Percentiles rank a stretch among this genome's conserved stretches.
phyloP scores from a whole-genome alignment of 2,329 filamentous ascomycete genomes.

The Neopestalotiopsis clavispora region DNA sequence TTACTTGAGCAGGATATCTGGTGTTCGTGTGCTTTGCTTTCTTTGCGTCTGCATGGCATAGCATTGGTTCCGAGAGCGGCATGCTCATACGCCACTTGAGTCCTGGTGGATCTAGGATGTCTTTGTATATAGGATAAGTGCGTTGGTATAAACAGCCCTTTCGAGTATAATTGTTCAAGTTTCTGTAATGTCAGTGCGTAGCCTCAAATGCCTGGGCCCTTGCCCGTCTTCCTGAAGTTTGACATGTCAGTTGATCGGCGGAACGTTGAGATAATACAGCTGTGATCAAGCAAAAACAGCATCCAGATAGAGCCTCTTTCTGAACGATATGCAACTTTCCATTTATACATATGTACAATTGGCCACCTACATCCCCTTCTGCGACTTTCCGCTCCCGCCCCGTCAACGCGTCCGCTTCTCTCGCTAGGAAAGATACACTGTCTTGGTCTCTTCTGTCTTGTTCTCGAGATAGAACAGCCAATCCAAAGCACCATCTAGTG shows the following conservation, averaged over 20 bases:
- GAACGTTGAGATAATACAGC: slow-evolving; percentile 19
- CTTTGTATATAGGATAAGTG: not conserved
- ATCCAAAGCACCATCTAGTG: not conserved
- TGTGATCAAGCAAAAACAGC: not conserved
- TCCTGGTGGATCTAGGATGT: not conserved
- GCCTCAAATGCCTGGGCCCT: not conserved
- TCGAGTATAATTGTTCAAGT: not conserved
- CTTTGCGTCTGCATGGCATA: not conserved
- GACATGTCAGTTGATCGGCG: not conserved
- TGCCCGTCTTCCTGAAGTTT: not conserved
- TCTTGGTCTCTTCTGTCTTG: not conserved
- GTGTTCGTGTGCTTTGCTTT: not conserved
- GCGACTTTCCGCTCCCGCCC: not conserved
- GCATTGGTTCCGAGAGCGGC: not conserved
- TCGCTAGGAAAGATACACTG: not conserved
- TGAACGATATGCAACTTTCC: slow-evolving; percentile 13
- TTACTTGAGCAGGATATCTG: not conserved
- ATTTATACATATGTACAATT: slow-evolving; percentile 18
- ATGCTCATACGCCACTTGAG: not conserved
- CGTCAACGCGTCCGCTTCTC: not conserved
- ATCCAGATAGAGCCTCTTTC: not conserved
- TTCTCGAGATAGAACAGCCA: not conserved
- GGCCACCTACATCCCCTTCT: not conserved
- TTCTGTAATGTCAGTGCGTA: not conserved
- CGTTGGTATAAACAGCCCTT: not conserved